Conservation (phyloP, 441 rosid species). For the Populus tomentosa region DNA sequence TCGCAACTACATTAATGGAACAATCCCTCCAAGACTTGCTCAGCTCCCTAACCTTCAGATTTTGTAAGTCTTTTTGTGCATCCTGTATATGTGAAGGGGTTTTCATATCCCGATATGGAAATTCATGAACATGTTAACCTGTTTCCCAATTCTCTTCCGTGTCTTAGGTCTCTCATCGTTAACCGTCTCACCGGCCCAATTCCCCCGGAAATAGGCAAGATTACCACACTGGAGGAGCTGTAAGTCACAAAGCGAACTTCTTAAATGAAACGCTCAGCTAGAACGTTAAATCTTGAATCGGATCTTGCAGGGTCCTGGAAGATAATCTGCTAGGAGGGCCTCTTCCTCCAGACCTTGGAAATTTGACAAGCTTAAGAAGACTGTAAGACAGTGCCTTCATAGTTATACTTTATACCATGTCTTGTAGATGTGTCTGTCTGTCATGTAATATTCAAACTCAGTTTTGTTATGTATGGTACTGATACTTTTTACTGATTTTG, state of each 20-base stretch:
- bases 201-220: conserved; percentile 54
- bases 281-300: not conserved
- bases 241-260: conserved; percentile 30
- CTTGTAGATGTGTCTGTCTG: too few species aligned
- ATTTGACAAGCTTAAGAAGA: conserved; percentile 37
- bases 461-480: too few species aligned
- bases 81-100: too few species aligned
- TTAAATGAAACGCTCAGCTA: not conserved
- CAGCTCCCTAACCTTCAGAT: conserved; percentile 38
- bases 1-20: conserved; percentile 68
- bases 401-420: too few species aligned
- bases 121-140: conserved; percentile 1
- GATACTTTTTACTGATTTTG: too few species aligned
- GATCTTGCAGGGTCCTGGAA: conserved; percentile 51
- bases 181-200: conserved; percentile 64
- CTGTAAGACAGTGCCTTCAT: too few species aligned
- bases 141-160: not conserved
- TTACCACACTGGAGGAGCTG: conserved; percentile 49
- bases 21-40: conserved; percentile 54
- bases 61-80: conserved; percentile 38
- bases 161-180: conserved; percentile 47
- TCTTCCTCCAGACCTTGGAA: conserved; percentile 61
- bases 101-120: conserved; percentile 1
- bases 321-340: conserved; percentile 54
- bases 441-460: too few species aligned